Percentiles rank a stretch among this genome's conserved stretches.
Conservation (phyloP, 805 yeast genomes). For the Candida fluviatilis region DNA sequence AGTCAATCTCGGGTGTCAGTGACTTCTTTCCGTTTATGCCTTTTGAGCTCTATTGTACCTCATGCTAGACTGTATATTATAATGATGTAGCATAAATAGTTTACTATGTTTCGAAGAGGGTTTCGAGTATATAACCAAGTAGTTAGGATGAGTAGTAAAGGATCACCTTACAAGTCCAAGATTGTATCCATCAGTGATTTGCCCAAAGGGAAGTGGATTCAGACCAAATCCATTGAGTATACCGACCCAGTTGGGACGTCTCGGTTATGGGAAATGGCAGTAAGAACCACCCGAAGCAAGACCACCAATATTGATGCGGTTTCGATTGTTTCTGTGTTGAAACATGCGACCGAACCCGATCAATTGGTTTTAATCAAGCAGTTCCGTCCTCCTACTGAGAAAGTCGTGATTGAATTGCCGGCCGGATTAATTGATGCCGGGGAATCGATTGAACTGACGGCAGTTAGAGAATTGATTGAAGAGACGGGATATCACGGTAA, state of each 20-base stretch:
- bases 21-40: too few relatives aligned
- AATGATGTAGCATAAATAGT: too few relatives aligned
- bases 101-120: too few relatives aligned
- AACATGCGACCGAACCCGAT: constrained; percentile 36
- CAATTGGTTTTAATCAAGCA: constrained; percentile 72
- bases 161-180: constrained; percentile 34
- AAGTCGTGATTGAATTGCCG: constrained; percentile 88
- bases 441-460: constrained; percentile 75
- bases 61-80: too few relatives aligned
- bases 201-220: constrained; percentile 35
- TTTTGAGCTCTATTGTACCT: too few relatives aligned
- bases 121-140: neutral
- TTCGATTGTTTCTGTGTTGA: constrained; percentile 75
- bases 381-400: constrained; percentile 87
- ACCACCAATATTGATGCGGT: constrained; percentile 76
- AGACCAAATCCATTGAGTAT: constrained; percentile 62
- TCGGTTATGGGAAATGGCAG: constrained; percentile 90
- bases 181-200: constrained; percentile 30
- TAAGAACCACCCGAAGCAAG: constrained; percentile 66
- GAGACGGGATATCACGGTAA: constrained; percentile 90
- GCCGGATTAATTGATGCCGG: constrained; percentile 90
- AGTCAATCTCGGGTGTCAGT: too few relatives aligned
- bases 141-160: constrained; percentile 11
- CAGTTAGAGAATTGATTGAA: constrained; percentile 81
- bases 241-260: constrained; percentile 62